Percentiles rank a stretch among this genome's conserved stretches.
Conservation (phyloP, 1,139 yeast species). For the Hemisphaericaspora xylofermentans region DNA sequence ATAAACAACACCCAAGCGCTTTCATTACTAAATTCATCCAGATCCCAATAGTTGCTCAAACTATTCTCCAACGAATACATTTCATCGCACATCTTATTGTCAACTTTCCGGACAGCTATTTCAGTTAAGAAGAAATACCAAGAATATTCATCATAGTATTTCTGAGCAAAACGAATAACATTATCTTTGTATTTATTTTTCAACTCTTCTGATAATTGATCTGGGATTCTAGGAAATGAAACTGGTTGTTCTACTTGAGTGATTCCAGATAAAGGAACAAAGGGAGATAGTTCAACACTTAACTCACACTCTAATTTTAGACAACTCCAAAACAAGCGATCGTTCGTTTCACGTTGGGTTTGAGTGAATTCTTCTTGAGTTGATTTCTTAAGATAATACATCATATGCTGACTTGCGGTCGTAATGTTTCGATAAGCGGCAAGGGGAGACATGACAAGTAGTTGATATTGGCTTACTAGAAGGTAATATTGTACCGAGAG, state of each 20-base stretch:
- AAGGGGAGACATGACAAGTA: conserved; percentile 38
- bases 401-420: conserved; percentile 36
- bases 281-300: conserved; percentile 45
- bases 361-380: conserved; percentile 8
- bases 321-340: conserved; percentile 45
- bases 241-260: conserved; percentile 41
- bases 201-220: conserved; percentile 21
- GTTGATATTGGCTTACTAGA: conserved; percentile 36
- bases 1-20: conserved; percentile 33
- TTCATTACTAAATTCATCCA: conserved; percentile 22
- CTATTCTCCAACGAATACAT: conserved; percentile 24
- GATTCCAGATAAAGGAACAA: conserved; percentile 43
- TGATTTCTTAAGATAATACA: conserved; percentile 27
- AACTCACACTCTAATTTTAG: conserved; percentile 48
- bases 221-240: conserved; percentile 42
- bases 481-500: conserved; percentile 29
- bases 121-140: conserved; percentile 53
- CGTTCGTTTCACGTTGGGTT: conserved; percentile 11
- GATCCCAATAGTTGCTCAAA: conserved; percentile 27
- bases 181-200: conserved; percentile 26
- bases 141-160: conserved; percentile 38
- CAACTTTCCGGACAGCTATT: conserved; percentile 48
- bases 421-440: conserved; percentile 35
- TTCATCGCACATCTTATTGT: conserved; percentile 44
- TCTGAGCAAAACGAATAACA: conserved; percentile 28